Percentiles rank a stretch among this genome's conserved stretches.
phyloP scores from a whole-genome alignment of 2,329 filamentous ascomycete genomes.

The Pestalotiopsis sp. region DNA sequence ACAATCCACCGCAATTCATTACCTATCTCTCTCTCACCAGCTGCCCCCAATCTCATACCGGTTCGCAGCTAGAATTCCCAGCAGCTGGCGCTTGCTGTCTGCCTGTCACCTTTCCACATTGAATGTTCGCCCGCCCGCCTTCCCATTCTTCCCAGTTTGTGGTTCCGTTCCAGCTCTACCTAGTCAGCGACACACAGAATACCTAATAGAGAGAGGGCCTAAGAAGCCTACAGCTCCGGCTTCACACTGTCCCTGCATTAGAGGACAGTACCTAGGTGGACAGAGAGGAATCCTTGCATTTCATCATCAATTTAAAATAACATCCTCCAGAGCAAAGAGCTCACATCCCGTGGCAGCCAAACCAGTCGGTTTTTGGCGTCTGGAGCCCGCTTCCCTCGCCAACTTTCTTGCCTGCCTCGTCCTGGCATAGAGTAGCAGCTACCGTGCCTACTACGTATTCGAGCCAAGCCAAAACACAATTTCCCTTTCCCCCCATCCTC shows the following conservation, averaged over 20 bases:
- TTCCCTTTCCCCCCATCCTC: background rate
- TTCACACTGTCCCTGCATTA: background rate
- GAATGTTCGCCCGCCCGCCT: background rate
- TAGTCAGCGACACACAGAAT: background rate
- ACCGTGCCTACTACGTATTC: background rate
- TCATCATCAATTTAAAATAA: background rate
- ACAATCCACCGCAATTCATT: background rate
- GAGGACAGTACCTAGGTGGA: background rate
- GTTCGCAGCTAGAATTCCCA: background rate
- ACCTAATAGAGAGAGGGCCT: background rate
- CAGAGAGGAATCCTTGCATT: background rate
- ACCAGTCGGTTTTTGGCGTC: background rate
- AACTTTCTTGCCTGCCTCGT: background rate
- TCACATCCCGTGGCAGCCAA: background rate
- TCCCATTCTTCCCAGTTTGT: background rate
- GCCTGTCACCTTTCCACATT: background rate
- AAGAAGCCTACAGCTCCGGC: background rate
- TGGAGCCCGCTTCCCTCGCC: background rate
- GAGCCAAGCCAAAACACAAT: background rate
- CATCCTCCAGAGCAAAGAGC: too few species aligned
- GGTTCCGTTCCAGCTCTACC: background rate
- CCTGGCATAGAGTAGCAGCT: background rate
- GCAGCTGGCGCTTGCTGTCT: background rate
- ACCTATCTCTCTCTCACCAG: background rate
- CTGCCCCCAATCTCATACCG: background rate